Percentiles rank a stretch among this genome's conserved stretches.
Conservation (phyloP, 768 basidiomycete genomes). For the Tulasnella sp. region DNA sequence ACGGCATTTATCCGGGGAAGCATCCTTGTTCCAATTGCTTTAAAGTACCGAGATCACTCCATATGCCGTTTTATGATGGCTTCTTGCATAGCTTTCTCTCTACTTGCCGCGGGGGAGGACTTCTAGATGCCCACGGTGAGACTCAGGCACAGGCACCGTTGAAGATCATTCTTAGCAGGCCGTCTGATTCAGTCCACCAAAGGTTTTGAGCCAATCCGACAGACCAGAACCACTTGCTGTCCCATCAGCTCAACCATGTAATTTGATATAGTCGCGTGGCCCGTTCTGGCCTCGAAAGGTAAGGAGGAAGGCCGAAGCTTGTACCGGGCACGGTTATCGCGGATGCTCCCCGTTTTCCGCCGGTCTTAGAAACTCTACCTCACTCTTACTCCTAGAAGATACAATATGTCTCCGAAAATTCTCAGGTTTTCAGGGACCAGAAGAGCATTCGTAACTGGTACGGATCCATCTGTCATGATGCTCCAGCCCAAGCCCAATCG, state of each 20-base stretch:
- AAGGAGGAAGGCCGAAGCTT: not conserved
- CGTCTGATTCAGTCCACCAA: not conserved
- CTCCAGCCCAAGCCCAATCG: too few species aligned
- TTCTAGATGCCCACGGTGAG: too few species aligned
- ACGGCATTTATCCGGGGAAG: too few species aligned
- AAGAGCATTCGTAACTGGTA: too few species aligned
- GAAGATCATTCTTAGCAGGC: not conserved
- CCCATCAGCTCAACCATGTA: not conserved
- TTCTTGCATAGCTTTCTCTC: not conserved
- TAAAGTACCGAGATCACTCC: not conserved
- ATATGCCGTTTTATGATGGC: not conserved
- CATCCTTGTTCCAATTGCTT: too few species aligned
- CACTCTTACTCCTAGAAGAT: too few species aligned
- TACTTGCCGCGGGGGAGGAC: not conserved
- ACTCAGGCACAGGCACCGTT: not conserved
- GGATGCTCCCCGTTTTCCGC: too few species aligned
- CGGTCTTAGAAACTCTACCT: too few species aligned
- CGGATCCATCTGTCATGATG: too few species aligned
- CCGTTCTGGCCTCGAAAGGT: not conserved
- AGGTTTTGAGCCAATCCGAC: not conserved
- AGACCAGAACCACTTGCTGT: not conserved
- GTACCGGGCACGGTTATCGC: too few species aligned
- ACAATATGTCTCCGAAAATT: too few species aligned
- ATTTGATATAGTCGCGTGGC: not conserved
- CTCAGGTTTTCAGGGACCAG: too few species aligned